Conservation (phyloP, 1,139 yeast species). For the Yamadazyma conglobata region DNA sequence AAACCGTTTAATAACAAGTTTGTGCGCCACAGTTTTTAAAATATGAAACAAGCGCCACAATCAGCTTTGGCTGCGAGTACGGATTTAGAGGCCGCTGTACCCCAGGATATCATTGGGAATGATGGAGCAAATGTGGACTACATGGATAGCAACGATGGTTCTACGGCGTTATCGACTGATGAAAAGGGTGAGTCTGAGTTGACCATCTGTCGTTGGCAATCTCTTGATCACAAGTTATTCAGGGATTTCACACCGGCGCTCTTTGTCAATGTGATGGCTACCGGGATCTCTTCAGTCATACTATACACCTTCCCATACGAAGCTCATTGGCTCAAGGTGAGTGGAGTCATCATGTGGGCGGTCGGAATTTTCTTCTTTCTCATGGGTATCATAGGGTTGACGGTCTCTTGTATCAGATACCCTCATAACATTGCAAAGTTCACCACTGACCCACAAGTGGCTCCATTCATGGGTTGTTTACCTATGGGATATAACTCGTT, state of each 20-base stretch:
- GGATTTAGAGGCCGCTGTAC: too few relatives aligned
- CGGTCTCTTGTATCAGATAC: slow-evolving; percentile 33
- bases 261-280: slow-evolving; percentile 81
- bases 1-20: too few relatives aligned
- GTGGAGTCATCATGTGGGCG: slow-evolving; percentile 56
- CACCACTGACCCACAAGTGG: slow-evolving; percentile 43
- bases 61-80: too few relatives aligned
- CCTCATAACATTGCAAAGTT: slow-evolving; percentile 32
- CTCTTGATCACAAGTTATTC: too few relatives aligned
- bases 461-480: slow-evolving; percentile 69
- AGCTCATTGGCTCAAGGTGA: slow-evolving; percentile 54
- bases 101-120: too few relatives aligned
- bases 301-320: slow-evolving; percentile 64
- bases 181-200: too few relatives aligned
- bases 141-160: too few relatives aligned
- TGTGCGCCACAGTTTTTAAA: too few relatives aligned
- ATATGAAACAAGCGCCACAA: too few relatives aligned
- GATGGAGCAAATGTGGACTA: too few relatives aligned
- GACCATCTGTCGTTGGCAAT: too few relatives aligned
- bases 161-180: too few relatives aligned
- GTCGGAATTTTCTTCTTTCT: slow-evolving; percentile 49
- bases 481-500: slow-evolving; percentile 77
- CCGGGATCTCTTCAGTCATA: slow-evolving; percentile 65
- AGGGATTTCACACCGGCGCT: slow-evolving; percentile 51
- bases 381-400: slow-evolving; percentile 33